These are phyloP conservation scores for Populus ilicifolia DNA, from an alignment of 345 rosid genomes.

Conservation along the genomic window DNA sequence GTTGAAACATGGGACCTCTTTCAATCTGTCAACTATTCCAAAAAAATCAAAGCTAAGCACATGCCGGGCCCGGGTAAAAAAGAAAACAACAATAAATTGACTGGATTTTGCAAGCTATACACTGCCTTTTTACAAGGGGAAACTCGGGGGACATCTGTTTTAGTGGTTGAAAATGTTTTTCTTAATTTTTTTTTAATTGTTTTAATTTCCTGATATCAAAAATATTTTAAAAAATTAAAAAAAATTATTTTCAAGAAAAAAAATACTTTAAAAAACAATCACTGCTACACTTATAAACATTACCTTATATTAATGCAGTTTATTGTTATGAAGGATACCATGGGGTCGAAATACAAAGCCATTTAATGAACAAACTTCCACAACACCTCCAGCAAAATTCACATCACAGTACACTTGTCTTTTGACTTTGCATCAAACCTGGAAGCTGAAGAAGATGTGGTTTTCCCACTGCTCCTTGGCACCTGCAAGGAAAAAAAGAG, in stretches of 20 bases:
- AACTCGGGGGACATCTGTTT: neutral
- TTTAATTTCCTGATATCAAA: too few species aligned
- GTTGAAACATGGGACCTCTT: neutral
- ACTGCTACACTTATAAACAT: too few species aligned
- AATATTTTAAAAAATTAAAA: too few species aligned
- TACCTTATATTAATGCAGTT: slow-evolving; percentile 4
- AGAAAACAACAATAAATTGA: neutral
- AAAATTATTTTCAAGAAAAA: too few species aligned
- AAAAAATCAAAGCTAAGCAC: neutral
- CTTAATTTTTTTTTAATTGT: too few species aligned
- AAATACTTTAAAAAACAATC: too few species aligned
- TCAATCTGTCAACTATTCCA: neutral
- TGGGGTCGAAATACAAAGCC: slow-evolving; percentile 16
- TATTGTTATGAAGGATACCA: slow-evolving; percentile 16
- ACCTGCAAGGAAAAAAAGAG: slow-evolving; percentile 34
- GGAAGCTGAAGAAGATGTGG: slow-evolving; percentile 34
- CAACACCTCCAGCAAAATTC: slow-evolving; percentile 18
- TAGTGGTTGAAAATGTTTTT: too few species aligned
- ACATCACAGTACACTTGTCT: slow-evolving; percentile 73
- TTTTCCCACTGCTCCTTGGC: slow-evolving; percentile 50
- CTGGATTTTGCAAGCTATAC: neutral
- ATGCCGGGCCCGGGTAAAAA: neutral
- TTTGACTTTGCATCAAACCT: slow-evolving; percentile 66
- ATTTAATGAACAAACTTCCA: slow-evolving; percentile 38
- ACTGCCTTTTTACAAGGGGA: slow-evolving; percentile 20